These are phyloP conservation scores for Marchantia polymorpha DNA, from an alignment of 225 moss, liverwort and hornwort species.

Conservation along the genomic window DNA sequence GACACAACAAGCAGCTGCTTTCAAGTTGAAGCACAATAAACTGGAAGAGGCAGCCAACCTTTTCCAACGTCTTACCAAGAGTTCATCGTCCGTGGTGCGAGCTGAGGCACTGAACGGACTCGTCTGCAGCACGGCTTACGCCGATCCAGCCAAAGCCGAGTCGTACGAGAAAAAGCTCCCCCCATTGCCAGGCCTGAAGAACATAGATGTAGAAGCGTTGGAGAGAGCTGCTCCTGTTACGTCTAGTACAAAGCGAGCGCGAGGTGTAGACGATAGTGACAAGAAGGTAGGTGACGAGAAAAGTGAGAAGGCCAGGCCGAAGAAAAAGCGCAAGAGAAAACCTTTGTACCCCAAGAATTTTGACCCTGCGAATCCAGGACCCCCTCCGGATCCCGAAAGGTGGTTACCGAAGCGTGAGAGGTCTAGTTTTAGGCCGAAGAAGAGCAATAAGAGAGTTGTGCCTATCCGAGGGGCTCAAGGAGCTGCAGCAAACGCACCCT, in stretches of 20 bases:
- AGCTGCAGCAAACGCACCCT: conserved; percentile 21
- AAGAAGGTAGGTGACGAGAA: conserved; percentile 66
- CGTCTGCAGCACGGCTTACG: conserved; percentile 74
- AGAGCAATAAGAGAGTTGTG: conserved; percentile 64
- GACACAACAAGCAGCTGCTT: conserved; percentile 73
- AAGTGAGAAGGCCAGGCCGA: conserved; percentile 57
- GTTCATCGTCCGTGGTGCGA: conserved; percentile 64
- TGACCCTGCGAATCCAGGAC: conserved; percentile 90
- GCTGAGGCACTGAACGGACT: conserved; percentile 85
- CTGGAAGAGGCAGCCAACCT: conserved; percentile 74
- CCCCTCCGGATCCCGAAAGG: conserved; percentile 95
- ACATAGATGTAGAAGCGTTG: conserved; percentile 67
- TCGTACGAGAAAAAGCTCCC: conserved; percentile 80
- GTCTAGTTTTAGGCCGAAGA: conserved; percentile 77
- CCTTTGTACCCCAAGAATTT: conserved; percentile 89
- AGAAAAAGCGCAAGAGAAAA: conserved; percentile 87
- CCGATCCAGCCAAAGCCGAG: conserved; percentile 72
- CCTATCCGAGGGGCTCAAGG: conserved; percentile 89
- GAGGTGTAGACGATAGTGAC: conserved; percentile 62
- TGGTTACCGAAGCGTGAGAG: conserved; percentile 97
- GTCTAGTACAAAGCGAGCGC: conserved; percentile 55
- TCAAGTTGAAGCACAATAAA: conserved; percentile 87
- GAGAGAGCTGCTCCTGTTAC: conserved; percentile 76
- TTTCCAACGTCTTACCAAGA: conserved; percentile 69
- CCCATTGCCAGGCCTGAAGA: conserved; percentile 58